Base-by-base conservation (phyloP, 192 early-diverging fungal species). In the Rhizophagus sp. region DNA sequence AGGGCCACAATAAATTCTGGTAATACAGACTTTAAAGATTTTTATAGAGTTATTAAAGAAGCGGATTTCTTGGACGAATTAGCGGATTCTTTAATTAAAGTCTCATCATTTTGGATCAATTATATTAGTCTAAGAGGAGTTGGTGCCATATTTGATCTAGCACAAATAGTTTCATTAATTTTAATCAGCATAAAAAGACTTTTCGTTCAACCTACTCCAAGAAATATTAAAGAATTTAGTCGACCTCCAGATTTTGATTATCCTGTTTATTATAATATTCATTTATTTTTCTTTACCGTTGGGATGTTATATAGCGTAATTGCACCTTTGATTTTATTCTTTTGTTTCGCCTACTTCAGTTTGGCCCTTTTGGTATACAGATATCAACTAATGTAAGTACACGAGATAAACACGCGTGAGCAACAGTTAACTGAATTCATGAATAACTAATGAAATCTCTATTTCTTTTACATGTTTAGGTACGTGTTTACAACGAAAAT, bases 21-120 rank as follows among this genome's bases (percentile, higher is more conserved):
- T 17, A 13, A 73, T 33, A 7, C 71, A 17, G 10, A 52, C 7
- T 27, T 73, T 13, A n/a, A 30, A 62, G 77, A 75, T 71, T 82
- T 90, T 71, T 85, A 78, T 68, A 78, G 81, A 39, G 70, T 82
- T 41, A 34, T 85, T 27, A 27, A 67, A n/a, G 62, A 78, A 0
- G 65, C 79, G 30, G 79, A 90, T 27, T 77, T 84, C 6, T 77
- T 88, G 64, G 81, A 87, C 15, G 76, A 79, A 33, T 24, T 87
- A 15, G 84, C 85, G 2, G 25, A 83, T 64, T 81, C 76, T 1
- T 76, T 90, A 22, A 63, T 84, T 64, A 83, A 85, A 72, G 84
- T 90, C 52, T 89, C 89, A 8, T 83, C 89, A 75, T 95, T 92
- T 82, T 95, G 93, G 93, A 90, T 92, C 0, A 90, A 89, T n/a